Evolutionary conservation across 192 early-diverging fungal genomes (phyloP), one percentile per base, ranked within the genome.

Genomic region (Podila horticola): DNA sequence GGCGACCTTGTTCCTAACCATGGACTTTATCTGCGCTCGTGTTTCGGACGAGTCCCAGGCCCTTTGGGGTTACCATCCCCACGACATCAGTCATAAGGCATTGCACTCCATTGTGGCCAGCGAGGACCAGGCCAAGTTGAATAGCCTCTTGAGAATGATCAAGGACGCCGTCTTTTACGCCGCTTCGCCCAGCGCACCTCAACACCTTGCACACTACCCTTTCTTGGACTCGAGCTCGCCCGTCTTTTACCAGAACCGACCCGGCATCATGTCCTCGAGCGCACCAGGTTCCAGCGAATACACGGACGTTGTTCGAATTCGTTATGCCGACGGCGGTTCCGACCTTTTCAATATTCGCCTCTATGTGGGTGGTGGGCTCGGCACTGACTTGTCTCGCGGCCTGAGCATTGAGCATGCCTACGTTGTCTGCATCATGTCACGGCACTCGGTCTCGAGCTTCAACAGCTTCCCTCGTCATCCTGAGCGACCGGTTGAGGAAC

Each of bases 341-440:
- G 84, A 86, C 55, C 60, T 86, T 13, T 91, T 85, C 63, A 79
- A 82, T 34, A 68, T 90, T 3, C 62, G 75, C 15, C 83, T 86
- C 66, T 87, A 88, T 74, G 62, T 91, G n/a, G 90, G 90, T 31
- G 90, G 90, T 64, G 90, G 88, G 19, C 62, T 91, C 19, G 88
- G 88, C 48, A 88, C 86, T 2, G 84, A 91, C 58, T 68, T 90
- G 11, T 58, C 66, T 26, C 62, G 82, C 13, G 79, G 82, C 12
- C 72, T 74, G 17, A 88, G 75, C 45, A 79, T 83, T 29, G 71
- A 82, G 31, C 84, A 87, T 62, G 75, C 87, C 6, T 90, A 90
- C 62, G 71, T 90, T 59, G 89, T 88, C 15, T 86, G 82, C 36
- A 69, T 79, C 30, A 84, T 87, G 62, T 72, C 79, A 10, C 66